These are phyloP conservation scores for Bjerkandera adusta DNA, from an alignment of 1,284 basidiomycete genomes.

Conservation along the genomic window DNA sequence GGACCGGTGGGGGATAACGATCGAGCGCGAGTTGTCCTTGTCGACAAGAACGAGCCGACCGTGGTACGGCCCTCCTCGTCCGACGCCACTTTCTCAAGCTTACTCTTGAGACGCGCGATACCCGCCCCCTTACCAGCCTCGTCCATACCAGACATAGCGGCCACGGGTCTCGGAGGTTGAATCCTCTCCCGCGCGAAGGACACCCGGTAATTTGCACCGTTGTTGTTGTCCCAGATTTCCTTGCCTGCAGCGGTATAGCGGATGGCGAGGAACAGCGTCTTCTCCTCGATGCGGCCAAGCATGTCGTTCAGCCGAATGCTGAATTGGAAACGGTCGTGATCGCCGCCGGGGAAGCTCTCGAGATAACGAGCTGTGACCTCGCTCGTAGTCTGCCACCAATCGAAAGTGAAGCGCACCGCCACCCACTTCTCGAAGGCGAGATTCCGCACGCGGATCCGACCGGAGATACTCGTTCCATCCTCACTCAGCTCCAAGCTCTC, in stretches of 20 bases:
- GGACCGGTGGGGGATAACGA: conserved; percentile 14
- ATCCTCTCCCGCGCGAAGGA: conserved; percentile 43
- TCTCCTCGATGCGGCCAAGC: conserved; percentile 74
- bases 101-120: conserved; percentile 48
- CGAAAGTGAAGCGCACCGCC: conserved; percentile 89
- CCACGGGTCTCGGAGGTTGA: conserved; percentile 25
- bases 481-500: conserved; percentile 58
- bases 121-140: conserved; percentile 19
- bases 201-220: conserved; percentile 77
- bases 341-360: conserved; percentile 52
- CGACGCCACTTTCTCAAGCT: conserved; percentile 56
- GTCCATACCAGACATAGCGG: conserved; percentile 16
- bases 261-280: conserved; percentile 82
- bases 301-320: conserved; percentile 65
- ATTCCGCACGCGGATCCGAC: conserved; percentile 81
- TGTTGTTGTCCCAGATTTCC: conserved; percentile 93
- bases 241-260: conserved; percentile 72
- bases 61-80: conserved; percentile 30
- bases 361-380: conserved; percentile 85
- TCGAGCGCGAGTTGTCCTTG: conserved; percentile 15
- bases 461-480: conserved; percentile 59
- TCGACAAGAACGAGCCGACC: conserved; percentile 24
- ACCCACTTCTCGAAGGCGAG: conserved; percentile 88
- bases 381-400: conserved; percentile 94
- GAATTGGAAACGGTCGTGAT: conserved; percentile 71